These are phyloP conservation scores for Boletus rubroflammeus DNA, from an alignment of 768 basidiomycete species.

Conservation along the genomic window DNA sequence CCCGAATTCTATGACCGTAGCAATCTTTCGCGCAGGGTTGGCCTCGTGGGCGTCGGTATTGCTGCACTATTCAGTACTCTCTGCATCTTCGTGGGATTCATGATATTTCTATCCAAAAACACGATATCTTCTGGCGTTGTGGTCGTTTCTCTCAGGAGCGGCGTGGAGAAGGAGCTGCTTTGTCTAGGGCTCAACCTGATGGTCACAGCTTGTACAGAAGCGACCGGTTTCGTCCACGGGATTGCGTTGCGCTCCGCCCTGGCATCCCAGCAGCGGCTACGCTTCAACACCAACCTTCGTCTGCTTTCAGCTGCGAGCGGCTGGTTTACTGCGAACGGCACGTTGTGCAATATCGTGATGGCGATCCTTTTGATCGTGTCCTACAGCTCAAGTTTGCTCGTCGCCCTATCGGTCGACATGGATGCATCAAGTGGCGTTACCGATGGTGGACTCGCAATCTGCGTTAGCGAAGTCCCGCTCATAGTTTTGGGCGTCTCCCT, in stretches of 20 bases:
- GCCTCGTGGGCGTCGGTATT: constrained; percentile 24
- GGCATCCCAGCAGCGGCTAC: constrained; percentile 22
- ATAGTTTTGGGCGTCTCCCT: constrained; percentile 26
- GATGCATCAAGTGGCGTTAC: constrained; percentile 10
- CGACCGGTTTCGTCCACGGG: constrained; percentile 28
- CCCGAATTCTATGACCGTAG: constrained; percentile 30
- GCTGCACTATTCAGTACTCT: constrained; percentile 19
- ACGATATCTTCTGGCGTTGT: constrained; percentile 24
- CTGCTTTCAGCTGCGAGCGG: constrained; percentile 23
- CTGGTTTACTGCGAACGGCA: constrained; percentile 23
- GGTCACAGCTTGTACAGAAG: constrained; percentile 27
- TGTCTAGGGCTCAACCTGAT: constrained; percentile 27
- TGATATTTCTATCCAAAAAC: constrained; percentile 22
- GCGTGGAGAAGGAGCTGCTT: constrained; percentile 20
- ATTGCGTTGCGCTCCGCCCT: constrained; percentile 28
- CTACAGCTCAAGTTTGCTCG: constrained; percentile 27
- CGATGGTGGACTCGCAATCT: constrained; percentile 6
- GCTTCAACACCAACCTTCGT: constrained; percentile 31
- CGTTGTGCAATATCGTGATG: constrained; percentile 21
- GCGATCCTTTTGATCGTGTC: constrained; percentile 29
- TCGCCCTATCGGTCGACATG: constrained; percentile 16
- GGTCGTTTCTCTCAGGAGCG: constrained; percentile 13
- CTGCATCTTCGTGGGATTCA: constrained; percentile 24
- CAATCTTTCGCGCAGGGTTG: constrained; percentile 19
- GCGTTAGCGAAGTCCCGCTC: constrained; percentile 25